These are phyloP conservation scores for Thermomucor indicae-seudaticae DNA, from an alignment of 371 early-diverging fungal species.

Conservation along the genomic window DNA sequence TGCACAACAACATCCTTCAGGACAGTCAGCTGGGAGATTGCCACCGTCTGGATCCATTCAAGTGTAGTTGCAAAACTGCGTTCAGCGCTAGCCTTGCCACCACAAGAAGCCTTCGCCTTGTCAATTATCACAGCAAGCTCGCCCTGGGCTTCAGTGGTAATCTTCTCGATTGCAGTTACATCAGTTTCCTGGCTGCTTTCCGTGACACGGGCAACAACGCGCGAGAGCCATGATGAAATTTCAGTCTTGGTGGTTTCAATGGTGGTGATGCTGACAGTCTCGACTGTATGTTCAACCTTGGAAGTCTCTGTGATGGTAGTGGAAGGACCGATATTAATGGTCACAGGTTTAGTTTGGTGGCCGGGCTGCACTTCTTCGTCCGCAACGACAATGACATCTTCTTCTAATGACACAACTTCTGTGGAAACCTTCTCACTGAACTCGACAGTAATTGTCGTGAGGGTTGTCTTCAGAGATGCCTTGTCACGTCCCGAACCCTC, in stretches of 20 bases:
- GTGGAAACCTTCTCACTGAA: slow-evolving; percentile 1
- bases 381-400: slow-evolving; percentile 1
- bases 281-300: slow-evolving; percentile 3
- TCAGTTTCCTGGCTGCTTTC: slow-evolving; percentile 11
- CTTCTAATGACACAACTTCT: slow-evolving; percentile 2
- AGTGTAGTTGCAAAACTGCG: slow-evolving; percentile 2
- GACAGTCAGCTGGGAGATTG: slow-evolving; percentile 2
- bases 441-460: background rate
- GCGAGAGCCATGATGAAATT: slow-evolving; percentile 6
- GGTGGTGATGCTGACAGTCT: slow-evolving; percentile 1
- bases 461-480: slow-evolving; percentile 9
- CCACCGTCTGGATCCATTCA: slow-evolving; percentile 6
- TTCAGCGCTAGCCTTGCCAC: slow-evolving; percentile 1
- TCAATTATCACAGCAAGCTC: slow-evolving; percentile 4
- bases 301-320: background rate
- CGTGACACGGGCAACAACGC: slow-evolving; percentile 8
- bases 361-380: background rate
- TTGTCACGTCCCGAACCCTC: slow-evolving; percentile 18
- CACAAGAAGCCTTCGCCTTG: slow-evolving; percentile 1
- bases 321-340: background rate
- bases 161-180: slow-evolving; percentile 1
- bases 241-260: slow-evolving; percentile 6
- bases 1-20: slow-evolving; percentile 6
- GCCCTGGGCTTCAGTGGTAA: slow-evolving; percentile 7
- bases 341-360: background rate